Evolutionary conservation across 768 basidiomycete species (phyloP).

Genomic region (Coprinopsis sp.): DNA sequence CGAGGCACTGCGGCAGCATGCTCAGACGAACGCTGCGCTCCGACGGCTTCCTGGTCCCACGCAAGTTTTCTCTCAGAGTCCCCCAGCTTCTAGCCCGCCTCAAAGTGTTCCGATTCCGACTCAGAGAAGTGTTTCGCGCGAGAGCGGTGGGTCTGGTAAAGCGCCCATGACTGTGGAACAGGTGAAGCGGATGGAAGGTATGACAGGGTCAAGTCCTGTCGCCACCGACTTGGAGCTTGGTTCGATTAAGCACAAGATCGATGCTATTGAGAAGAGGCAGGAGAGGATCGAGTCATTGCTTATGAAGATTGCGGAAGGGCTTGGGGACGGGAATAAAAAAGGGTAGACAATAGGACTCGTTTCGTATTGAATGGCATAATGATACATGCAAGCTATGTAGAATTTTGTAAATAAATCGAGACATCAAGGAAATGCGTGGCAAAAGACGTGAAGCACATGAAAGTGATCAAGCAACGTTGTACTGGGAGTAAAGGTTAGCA

Average conservation of each 20-base stretch:
- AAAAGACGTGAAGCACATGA: no score
- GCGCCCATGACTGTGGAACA: background rate
- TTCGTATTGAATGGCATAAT: no score
- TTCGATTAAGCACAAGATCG: conserved; percentile 15
- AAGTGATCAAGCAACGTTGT: background rate
- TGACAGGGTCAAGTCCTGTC: background rate
- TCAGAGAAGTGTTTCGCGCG: no score
- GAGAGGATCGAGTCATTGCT: conserved; percentile 43
- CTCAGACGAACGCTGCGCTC: conserved; percentile 11
- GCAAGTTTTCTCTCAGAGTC: background rate
- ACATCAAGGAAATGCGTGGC: no score
- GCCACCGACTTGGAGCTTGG: background rate
- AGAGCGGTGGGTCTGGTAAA: no score
- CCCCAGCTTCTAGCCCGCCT: background rate
- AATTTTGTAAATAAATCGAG: no score
- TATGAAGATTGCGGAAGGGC: conserved; percentile 28
- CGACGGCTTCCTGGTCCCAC: conserved; percentile 5
- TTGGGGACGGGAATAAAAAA: background rate
- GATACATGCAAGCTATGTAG: no score
- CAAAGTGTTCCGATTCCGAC: background rate
- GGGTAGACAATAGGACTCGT: background rate
- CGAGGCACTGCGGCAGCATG: conserved; percentile 12
- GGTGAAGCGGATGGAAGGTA: background rate
- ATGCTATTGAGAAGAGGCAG: conserved; percentile 40
- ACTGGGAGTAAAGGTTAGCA: background rate